These are phyloP conservation scores for Arthrobotrys iridis DNA, from an alignment of 2,329 filamentous ascomycete species.

Conservation along the genomic window DNA sequence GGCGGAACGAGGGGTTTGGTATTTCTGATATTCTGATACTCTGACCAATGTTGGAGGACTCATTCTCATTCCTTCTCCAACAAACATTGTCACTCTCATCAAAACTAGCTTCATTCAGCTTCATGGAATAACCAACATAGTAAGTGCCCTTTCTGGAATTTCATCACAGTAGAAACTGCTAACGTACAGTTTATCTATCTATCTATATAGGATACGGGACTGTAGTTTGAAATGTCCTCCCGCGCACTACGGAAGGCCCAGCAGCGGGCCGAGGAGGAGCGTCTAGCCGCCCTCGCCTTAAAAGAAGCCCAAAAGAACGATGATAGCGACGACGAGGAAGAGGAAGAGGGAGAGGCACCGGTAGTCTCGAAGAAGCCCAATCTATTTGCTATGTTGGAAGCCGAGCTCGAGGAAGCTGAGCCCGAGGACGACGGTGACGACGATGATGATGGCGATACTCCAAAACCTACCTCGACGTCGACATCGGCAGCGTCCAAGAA, in stretches of 20 bases:
- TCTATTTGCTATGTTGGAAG: slow-evolving; percentile 68
- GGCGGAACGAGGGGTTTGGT: not conserved
- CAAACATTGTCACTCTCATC: not conserved
- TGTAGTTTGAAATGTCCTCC: slow-evolving; percentile 69
- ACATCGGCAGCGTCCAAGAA: slow-evolving; percentile 65
- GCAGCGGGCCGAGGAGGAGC: slow-evolving; percentile 70
- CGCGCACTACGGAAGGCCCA: slow-evolving; percentile 73
- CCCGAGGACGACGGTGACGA: slow-evolving; percentile 61
- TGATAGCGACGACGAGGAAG: slow-evolving; percentile 58
- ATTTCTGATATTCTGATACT: too few species aligned
- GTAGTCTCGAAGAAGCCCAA: slow-evolving; percentile 63
- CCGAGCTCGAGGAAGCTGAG: slow-evolving; percentile 62
- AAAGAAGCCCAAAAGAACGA: not conserved
- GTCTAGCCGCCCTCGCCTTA: slow-evolving; percentile 63
- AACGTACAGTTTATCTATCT: not conserved
- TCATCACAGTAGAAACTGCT: not conserved
- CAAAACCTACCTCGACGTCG: slow-evolving; percentile 61
- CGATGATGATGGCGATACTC: slow-evolving; percentile 59
- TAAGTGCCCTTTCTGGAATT: not conserved
- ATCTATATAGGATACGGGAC: not conserved
- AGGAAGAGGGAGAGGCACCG: slow-evolving; percentile 55
- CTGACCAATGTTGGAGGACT: too few species aligned
- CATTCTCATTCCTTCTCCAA: not conserved
- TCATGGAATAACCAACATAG: not conserved
- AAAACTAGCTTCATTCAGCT: not conserved